Base-by-base conservation (phyloP, 306 rosid species). In the Crataegus laevigata region DNA sequence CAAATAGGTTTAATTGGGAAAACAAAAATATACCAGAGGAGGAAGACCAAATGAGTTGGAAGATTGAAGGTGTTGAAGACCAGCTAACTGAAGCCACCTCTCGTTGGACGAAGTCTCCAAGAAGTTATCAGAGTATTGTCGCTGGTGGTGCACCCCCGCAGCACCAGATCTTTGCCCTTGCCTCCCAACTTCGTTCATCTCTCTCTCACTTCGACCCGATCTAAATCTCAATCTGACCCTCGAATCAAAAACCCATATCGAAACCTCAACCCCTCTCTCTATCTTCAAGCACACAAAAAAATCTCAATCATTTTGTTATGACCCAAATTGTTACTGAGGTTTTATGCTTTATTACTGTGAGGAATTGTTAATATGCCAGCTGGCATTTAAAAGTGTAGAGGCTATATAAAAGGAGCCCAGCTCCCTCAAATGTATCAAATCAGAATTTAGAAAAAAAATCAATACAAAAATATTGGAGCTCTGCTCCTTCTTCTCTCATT, bases 31-130 rank as follows among this genome's bases (percentile, higher is more conserved):
- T 15, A 76, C 99, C 97, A 90, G 99, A 57, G 85, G 84, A 1
- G 92, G 81, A 67, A 82, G 76, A 83, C 21, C 79, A 36, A 85
- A 80, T 71, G 90, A 73, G 78, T 85, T 87, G 67, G 96, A 76
- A 59, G 93, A 77, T 68, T 89, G 94, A 5, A 94, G 93, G 62
- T 88, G 94, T 73, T 92, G 97, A 69, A 94, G 96, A 36, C 97
- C 99, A 63, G 97, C 89, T 4, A 97, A 89, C 75, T 94, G 99
- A 52, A 94, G 96, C 99, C 99, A 94, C 52, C 93, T 69, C 61
- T 85, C 88, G 68, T 77, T 85, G 36, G 91, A 82, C 22, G 85
- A 91, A n/a, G 71, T 66, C 55, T 87, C 91, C 71, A 85, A 84
- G 21, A 88, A 87, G 84, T 94, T 86, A 34, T 92, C 97, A 26